Base-by-base conservation (phyloP, 768 basidiomycete genomes). In the Macrolepiota fuliginosa region DNA sequence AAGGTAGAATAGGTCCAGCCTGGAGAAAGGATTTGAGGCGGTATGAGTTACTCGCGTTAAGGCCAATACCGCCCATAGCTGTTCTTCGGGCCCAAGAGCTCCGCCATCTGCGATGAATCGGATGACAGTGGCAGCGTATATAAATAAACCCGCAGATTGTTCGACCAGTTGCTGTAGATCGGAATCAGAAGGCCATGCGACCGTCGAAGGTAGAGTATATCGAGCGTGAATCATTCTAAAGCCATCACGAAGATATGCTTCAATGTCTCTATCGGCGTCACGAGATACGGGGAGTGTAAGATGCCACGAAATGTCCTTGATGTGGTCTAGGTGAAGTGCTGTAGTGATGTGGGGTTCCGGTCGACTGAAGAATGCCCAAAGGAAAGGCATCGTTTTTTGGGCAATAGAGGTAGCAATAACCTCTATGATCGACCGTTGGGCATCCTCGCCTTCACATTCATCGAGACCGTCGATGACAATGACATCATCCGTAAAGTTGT, bases 341-440 rank as follows among this genome's bases (percentile, higher is more conserved):
- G 58, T 50, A 4, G 32, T 29, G n/a, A 73, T 68, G 19, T 65
- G 61, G 9, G 64, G 55, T 37, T 73, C 73, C 7, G 70, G 70
- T 0, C 72, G 62, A 58, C 69, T 71, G 3, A 66, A 62, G 36
- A 74, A 66, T 7, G 72, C 39, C 37, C 73, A 70, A 7, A 54
- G 58, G 15, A 73, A 39, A 1, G 68, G 65, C n/a, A 65, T 56
- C 1, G 42, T 42, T 11, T 40, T 36, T 3, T 13, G 4, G 11
- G 47, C 17, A 2, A 65, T 25, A 6, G 56, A 32, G 7, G 39
- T 24, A 0, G 19, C 35, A 19, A 70, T 58, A 9, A 53, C 19
- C 2, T 46, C 24, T 3, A 72, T 58, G 27, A 73, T 55, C 11
- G 58, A 40, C 10, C n/a, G 37, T 27, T 70, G 70, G 0, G 54